Conservation (phyloP, 371 early-diverging fungal genomes). For the Blastocladiella emersonii region DNA sequence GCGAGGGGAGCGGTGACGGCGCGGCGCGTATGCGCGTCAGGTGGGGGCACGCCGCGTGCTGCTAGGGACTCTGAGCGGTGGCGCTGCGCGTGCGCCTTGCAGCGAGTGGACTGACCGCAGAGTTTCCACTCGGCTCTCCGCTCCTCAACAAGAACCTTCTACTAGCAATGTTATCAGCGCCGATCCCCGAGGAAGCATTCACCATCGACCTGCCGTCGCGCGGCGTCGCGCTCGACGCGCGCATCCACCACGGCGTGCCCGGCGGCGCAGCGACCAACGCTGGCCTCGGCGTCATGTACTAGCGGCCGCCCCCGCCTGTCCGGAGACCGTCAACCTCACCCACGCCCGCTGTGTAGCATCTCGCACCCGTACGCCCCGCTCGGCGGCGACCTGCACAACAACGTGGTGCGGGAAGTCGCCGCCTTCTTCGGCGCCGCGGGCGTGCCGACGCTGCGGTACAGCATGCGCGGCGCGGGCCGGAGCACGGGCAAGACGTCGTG, state of each 20-base stretch:
- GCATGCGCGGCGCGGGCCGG: constrained; percentile 5
- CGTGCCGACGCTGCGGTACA: constrained; percentile 1
- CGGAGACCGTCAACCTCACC: neutral
- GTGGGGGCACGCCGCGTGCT: no score
- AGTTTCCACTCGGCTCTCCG: no score
- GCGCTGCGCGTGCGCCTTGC: no score
- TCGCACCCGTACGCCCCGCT: constrained; percentile 8
- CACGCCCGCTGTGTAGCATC: neutral
- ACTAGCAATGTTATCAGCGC: neutral
- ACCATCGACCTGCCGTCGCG: neutral
- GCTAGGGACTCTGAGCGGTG: no score
- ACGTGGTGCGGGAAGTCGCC: constrained; percentile 2
- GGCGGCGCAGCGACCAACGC: neutral
- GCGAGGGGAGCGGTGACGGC: no score
- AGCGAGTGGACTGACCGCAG: no score
- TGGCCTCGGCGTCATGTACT: neutral
- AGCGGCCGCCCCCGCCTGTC: neutral
- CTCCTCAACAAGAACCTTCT: no score
- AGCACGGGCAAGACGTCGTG: constrained; percentile 3
- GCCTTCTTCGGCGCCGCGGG: neutral
- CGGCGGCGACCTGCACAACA: constrained; percentile 7
- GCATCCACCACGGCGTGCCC: neutral
- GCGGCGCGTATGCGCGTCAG: no score
- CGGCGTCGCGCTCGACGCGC: neutral
- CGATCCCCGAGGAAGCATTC: neutral